These are phyloP conservation scores for Nannochloris sp. DNA, from an alignment of 139 green algal genomes.

Conservation along the genomic window DNA sequence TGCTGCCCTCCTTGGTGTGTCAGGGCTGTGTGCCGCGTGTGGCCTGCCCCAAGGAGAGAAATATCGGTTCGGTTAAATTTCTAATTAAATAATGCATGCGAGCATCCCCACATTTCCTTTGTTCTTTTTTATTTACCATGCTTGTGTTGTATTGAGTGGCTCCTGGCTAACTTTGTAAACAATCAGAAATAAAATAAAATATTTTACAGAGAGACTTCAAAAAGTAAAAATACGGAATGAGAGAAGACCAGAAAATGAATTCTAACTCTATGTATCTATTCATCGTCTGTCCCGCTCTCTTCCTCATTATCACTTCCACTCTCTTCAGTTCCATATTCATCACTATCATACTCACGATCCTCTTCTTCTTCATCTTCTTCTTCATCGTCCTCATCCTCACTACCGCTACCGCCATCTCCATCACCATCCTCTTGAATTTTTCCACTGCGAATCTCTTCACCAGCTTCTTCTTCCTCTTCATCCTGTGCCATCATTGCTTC, in stretches of 20 bases:
- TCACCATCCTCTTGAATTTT: conserved; percentile 11
- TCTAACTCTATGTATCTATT: no score
- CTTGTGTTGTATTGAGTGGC: no score
- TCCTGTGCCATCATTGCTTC: conserved; percentile 8
- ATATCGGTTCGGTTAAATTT: no score
- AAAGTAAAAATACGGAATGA: no score
- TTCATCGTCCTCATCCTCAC: conserved; percentile 16
- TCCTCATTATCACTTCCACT: conserved; percentile 5
- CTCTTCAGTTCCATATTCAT: conserved; percentile 44
- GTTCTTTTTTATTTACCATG: no score
- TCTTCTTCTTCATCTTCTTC: conserved; percentile 32
- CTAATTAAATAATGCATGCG: no score
- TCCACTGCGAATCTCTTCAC: conserved; percentile 2
- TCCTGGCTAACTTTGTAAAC: no score
- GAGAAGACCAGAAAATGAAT: no score
- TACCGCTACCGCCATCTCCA: not conserved
- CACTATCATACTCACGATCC: conserved; percentile 26
- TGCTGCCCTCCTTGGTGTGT: not conserved
- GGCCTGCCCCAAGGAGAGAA: not conserved
- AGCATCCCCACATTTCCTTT: no score
- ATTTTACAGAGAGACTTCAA: no score
- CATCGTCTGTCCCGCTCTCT: not conserved
- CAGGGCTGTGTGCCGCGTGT: not conserved
- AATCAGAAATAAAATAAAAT: no score
- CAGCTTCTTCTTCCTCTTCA: conserved; percentile 7